These are phyloP conservation scores for Trypanosoma caninum DNA, from an alignment of 208 protist species.

Conservation along the genomic window DNA sequence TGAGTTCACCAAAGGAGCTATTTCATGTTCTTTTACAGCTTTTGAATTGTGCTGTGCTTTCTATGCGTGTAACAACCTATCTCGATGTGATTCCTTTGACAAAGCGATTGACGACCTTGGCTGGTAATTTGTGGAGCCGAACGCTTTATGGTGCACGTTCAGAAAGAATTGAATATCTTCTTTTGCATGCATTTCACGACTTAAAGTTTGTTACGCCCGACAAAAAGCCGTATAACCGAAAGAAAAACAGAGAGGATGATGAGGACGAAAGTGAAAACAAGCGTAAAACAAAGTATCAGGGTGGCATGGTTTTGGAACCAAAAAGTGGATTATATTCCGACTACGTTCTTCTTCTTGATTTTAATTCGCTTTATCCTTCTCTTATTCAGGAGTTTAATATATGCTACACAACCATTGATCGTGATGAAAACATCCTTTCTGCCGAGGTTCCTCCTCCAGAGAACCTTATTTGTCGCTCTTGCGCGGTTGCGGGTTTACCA, in stretches of 20 bases:
- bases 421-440: slow-evolving; percentile 35
- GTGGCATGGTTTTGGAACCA: slow-evolving; percentile 97
- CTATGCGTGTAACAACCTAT: slow-evolving; percentile 87
- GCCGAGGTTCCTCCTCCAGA: slow-evolving; percentile 64
- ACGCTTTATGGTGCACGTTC: slow-evolving; percentile 93
- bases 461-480: slow-evolving; percentile 73
- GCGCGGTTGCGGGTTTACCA: slow-evolving; percentile 44
- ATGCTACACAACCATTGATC: slow-evolving; percentile 99
- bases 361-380: slow-evolving; percentile 99
- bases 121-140: slow-evolving; percentile 96
- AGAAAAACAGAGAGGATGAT: slow-evolving; percentile 44
- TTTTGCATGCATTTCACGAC: slow-evolving; percentile 96
- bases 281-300: slow-evolving; percentile 89
- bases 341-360: slow-evolving; percentile 99
- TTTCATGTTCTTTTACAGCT: slow-evolving; percentile 71
- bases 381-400: slow-evolving; percentile 99
- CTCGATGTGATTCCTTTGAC: slow-evolving; percentile 97
- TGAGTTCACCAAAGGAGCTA: slow-evolving; percentile 39
- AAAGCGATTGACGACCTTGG: slow-evolving; percentile 96
- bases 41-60: slow-evolving; percentile 74
- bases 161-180: slow-evolving; percentile 98
- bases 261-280: slow-evolving; percentile 74
- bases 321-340: slow-evolving; percentile 98
- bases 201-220: slow-evolving; percentile 96
- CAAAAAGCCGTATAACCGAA: slow-evolving; percentile 74